Base-by-base conservation (phyloP, 352 stramenopile genomes). In the Globisporangium lucens region DNA sequence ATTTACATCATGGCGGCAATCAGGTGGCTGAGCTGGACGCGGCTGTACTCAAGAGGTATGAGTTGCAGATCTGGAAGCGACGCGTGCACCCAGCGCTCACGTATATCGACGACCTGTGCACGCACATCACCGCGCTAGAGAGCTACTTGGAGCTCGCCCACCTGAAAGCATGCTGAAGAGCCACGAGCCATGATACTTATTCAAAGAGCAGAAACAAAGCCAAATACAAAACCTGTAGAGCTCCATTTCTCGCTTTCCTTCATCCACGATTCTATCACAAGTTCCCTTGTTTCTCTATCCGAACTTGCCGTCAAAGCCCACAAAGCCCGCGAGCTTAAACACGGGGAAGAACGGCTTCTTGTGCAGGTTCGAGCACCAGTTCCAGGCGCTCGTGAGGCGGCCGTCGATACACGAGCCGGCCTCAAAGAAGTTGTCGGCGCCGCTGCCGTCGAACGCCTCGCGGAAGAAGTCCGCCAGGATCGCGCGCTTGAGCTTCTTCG, bases 301-400 rank as follows among this genome's bases (percentile, higher is more conserved):
- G 69, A 98, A 99, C 63, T 99, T 97, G 71, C 97, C 96, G 73
- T 99, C 97, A 78, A 99, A 99, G 58, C 93, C 93, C 29, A 95
- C 89, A 71, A 99, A 99, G 63, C 96, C 97, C 7, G 93, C 96
- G 56, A 99, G 85, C 79, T 98, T 97, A 81, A 99, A 99, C 59
- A 99, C 84, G 4, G 90, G 90, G 73, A 98, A 99, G 76, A 98
- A 99, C 17, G 69, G 79, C 75, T 99, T 99, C 49, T 89, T 82
- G 68, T 94, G 77, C 49, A 99, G 75, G 58, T 98, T 90, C 24
- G 91, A 98, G 77, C 96, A 99, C 96, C 96, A 99, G 78, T 99
- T 99, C 96, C 97, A 99, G 5, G 97, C 96, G 49, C 89, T 98
- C 38, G 96, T 99, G 59, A 99, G 89, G 6, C 96, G 82, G 12